These are phyloP conservation scores for Leccinum disarticulatum DNA, from an alignment of 768 basidiomycete genomes.

Conservation along the genomic window DNA sequence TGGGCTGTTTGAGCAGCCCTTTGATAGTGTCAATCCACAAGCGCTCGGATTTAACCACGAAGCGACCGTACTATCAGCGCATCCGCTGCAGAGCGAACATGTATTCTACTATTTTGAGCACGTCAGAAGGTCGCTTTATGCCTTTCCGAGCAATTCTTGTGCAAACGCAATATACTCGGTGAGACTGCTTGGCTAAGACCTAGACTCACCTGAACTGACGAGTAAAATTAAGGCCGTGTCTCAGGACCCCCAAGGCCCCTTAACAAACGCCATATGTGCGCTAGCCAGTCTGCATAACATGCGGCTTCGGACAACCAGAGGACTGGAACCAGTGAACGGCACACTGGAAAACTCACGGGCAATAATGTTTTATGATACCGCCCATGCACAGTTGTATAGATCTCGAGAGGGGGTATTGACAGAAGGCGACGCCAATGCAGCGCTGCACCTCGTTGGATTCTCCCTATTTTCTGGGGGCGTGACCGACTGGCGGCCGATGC, in stretches of 20 bases:
- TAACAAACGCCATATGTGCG: constrained; percentile 75
- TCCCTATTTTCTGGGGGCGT: constrained; percentile 68
- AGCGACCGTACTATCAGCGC: constrained; percentile 30
- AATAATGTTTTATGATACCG: constrained; percentile 66
- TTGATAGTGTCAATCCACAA: constrained; percentile 35
- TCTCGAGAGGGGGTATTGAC: constrained; percentile 52
- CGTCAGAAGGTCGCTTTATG: constrained; percentile 64
- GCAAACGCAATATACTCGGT: constrained; percentile 68
- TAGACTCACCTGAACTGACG: constrained; percentile 18
- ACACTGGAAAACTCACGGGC: constrained; percentile 58
- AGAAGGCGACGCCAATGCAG: constrained; percentile 75
- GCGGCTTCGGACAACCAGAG: constrained; percentile 59
- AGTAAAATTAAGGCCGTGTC: constrained; percentile 42
- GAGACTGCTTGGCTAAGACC: constrained; percentile 29
- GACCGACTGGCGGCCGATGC: constrained; percentile 68
- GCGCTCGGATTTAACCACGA: constrained; percentile 29
- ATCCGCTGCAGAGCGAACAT: constrained; percentile 53
- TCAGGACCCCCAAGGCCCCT: constrained; percentile 66
- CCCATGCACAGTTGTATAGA: constrained; percentile 62
- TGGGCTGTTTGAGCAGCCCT: constrained; percentile 34
- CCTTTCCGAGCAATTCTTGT: constrained; percentile 61
- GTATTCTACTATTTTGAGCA: constrained; percentile 76
- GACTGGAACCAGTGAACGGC: constrained; percentile 54
- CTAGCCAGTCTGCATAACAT: constrained; percentile 69
- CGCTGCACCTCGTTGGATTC: constrained; percentile 73